phyloP scores from a whole-genome alignment of 495 filamentous ascomycete genomes.

The Lophiostoma macrostomum region DNA sequence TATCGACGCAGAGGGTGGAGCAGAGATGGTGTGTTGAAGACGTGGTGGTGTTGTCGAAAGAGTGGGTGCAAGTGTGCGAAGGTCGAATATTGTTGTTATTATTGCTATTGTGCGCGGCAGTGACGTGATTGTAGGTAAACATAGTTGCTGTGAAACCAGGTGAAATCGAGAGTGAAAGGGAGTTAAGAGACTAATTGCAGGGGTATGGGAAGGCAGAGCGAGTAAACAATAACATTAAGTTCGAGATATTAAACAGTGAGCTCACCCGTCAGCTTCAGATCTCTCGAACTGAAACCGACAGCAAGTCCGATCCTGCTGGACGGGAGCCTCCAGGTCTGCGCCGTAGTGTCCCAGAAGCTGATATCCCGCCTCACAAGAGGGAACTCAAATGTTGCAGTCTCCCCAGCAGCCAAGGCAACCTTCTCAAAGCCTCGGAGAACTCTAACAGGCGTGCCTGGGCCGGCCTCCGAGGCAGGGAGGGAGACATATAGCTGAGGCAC shows the following conservation, averaged over 20 bases:
- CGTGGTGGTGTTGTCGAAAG: no score
- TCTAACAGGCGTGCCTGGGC: constrained; percentile 39
- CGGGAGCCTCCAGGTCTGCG: constrained; percentile 53
- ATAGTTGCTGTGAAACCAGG: no score
- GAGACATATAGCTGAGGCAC: constrained; percentile 57
- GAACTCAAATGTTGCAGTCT: constrained; percentile 46
- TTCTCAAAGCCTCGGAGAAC: constrained; percentile 59
- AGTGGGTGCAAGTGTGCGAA: no score
- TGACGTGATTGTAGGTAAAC: no score
- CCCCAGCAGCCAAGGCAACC: constrained; percentile 45
- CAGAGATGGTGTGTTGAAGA: no score
- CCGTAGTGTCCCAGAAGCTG: constrained; percentile 52
- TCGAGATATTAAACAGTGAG: constrained; percentile 30
- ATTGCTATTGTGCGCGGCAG: no score
- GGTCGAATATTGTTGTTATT: no score
- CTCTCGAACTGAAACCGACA: constrained; percentile 51
- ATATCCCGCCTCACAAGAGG: constrained; percentile 51
- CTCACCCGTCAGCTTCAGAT: constrained; percentile 40
- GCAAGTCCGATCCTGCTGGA: constrained; percentile 44
- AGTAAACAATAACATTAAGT: no score
- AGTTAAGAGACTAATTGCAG: no score
- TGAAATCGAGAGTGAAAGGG: no score
- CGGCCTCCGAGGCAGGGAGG: constrained; percentile 30
- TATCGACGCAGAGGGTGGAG: no score
- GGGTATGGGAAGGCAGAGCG: no score